Percentiles rank a stretch among this genome's conserved stretches.
These are phyloP conservation scores for Fusarium sarcochroum DNA, from an alignment of 2,329 filamentous ascomycete genomes.

Conservation along the genomic window DNA sequence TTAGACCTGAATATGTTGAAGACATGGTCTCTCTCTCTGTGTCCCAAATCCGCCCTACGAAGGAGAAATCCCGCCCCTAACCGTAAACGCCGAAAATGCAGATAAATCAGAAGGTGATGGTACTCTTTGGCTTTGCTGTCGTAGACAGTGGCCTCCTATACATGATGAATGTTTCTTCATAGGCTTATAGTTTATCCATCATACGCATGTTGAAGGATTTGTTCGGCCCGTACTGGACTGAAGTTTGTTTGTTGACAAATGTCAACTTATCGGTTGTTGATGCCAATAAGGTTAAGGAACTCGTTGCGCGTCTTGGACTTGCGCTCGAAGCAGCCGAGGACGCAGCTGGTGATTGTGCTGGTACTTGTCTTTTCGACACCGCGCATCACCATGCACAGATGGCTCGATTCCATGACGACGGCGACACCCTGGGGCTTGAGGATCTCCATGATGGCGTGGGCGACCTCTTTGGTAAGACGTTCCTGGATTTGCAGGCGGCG, in stretches of 20 bases:
- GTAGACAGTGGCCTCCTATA: conserved; percentile 18
- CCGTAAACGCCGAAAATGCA: conserved; percentile 40
- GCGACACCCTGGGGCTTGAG: conserved; percentile 94
- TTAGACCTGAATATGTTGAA: conserved; percentile 52
- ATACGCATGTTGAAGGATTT: conserved; percentile 37
- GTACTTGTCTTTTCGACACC: conserved; percentile 94
- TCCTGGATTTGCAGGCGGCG: conserved; percentile 96
- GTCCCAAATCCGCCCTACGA: conserved; percentile 31
- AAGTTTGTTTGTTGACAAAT: too few species aligned
- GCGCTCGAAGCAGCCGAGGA: conserved; percentile 94
- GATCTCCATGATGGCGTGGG: conserved; percentile 92
- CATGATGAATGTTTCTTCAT: conserved; percentile 36
- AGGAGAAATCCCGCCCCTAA: conserved; percentile 23
- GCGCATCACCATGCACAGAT: conserved; percentile 99
- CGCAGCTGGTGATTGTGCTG: conserved; percentile 94
- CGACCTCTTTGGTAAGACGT: conserved; percentile 94
- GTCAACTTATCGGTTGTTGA: conserved; percentile 67
- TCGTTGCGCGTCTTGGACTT: conserved; percentile 96
- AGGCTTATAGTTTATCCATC: conserved; percentile 31
- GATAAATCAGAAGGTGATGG: conserved; percentile 29
- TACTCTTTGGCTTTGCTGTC: conserved; percentile 6
- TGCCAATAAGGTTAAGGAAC: conserved; percentile 84
- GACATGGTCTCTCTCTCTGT: conserved; percentile 45
- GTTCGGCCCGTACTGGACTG: neutral
- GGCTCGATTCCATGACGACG: conserved; percentile 96